These are phyloP conservation scores for Myxozyma melibiosi DNA, from an alignment of 805 yeast species.

Conservation along the genomic window DNA sequence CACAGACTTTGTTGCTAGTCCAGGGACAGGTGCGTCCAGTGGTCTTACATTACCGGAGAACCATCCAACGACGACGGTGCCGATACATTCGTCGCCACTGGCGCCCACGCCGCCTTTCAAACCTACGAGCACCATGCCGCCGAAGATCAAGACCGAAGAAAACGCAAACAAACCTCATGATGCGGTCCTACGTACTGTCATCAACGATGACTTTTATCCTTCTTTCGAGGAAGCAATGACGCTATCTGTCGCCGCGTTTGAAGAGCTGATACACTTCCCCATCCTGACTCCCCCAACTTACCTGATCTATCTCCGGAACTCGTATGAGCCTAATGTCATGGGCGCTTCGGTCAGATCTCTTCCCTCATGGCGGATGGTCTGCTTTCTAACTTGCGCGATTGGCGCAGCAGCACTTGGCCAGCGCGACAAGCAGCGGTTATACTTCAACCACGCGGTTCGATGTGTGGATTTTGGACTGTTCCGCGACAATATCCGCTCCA, in stretches of 20 bases:
- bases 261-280: slow-evolving; percentile 26
- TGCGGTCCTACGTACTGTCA: neutral
- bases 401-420: slow-evolving; percentile 24
- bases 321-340: slow-evolving; percentile 18
- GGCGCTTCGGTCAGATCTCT: neutral
- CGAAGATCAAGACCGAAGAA: neutral
- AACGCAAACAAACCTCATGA: neutral
- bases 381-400: slow-evolving; percentile 23
- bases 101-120: neutral
- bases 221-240: slow-evolving; percentile 17
- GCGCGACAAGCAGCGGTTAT: slow-evolving; percentile 16
- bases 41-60: neutral
- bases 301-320: slow-evolving; percentile 18
- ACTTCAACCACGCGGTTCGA: slow-evolving; percentile 14
- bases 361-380: slow-evolving; percentile 19
- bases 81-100: neutral
- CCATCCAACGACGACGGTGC: neutral
- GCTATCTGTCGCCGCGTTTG: slow-evolving; percentile 8
- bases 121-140: neutral
- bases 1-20: too few relatives aligned
- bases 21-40: neutral
- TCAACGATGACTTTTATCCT: slow-evolving; percentile 17
- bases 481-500: slow-evolving; percentile 20
- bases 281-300: slow-evolving; percentile 17
- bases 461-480: neutral